Evolutionary conservation across 805 yeast species (phyloP), one percentile per base, ranked within the genome.

Genomic region (Saccharomycopsis sp.): DNA sequence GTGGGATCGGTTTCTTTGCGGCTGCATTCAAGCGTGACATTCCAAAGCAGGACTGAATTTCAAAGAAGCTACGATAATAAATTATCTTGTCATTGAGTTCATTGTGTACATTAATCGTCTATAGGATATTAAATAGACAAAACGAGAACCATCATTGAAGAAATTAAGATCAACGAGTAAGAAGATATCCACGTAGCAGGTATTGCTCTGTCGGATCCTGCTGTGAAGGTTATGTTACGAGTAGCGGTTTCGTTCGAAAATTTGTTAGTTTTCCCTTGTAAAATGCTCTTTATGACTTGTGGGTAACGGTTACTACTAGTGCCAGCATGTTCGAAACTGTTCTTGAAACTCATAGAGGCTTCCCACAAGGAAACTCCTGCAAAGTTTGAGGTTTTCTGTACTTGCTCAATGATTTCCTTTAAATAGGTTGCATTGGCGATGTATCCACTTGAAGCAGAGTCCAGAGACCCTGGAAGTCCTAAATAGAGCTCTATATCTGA

Each of bases 1-100:
- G 98, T 34, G 99, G 99, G n/a, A 94, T 94, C 65, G 99, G 99
- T 0, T 94, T 94, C 68, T 94, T 94, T 71, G 98, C 97, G 0
- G 98, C 91, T 1, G 85, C 94, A 57, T 92, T 94, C 68, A 87
- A 88, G 62, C 78, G 87, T 57, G 67, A 62, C 37, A 29, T 29
- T 12, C 37, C 37, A 29, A 29, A 29, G 37, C 9, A 29, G 12
- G 37, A 29, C 9, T 29, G 12, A n/a, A n/a, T n/a, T n/a, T n/a
- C n/a, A n/a, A n/a, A n/a, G n/a, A n/a, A n/a, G n/a, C n/a, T n/a
- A n/a, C n/a, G n/a, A n/a, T n/a, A n/a, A n/a, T n/a, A n/a, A n/a
- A n/a, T n/a, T n/a, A n/a, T n/a, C n/a, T n/a, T n/a, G n/a, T n/a
- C n/a, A n/a, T n/a, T n/a, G n/a, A n/a, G n/a, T n/a, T n/a, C n/a